These are phyloP conservation scores for Ophiostoma quercus DNA, from an alignment of 2,329 filamentous ascomycete species.

Conservation along the genomic window DNA sequence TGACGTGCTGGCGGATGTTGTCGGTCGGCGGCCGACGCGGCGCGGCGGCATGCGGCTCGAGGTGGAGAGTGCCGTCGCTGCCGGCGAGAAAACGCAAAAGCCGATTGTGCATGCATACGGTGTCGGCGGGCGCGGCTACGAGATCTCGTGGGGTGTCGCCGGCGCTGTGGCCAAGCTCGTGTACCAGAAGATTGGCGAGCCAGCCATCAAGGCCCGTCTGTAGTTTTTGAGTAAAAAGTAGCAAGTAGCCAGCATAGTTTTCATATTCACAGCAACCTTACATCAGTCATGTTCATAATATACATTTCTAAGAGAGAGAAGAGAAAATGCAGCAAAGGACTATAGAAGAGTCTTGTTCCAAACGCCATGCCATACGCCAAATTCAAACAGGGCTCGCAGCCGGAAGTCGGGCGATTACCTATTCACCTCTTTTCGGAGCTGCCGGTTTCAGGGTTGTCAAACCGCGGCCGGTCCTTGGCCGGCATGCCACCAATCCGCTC, in stretches of 20 bases:
- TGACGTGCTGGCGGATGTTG: constrained; percentile 36
- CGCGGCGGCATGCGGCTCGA: constrained; percentile 49
- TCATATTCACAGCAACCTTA: not conserved
- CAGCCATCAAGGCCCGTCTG: constrained; percentile 8
- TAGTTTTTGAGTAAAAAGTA: not conserved
- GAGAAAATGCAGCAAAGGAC: not conserved
- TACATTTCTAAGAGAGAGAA: constrained; percentile 13
- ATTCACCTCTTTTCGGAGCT: constrained; percentile 9
- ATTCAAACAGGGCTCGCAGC: not conserved
- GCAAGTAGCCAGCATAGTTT: not conserved
- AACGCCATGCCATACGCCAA: constrained; percentile 21
- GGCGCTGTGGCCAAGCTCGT: constrained; percentile 42
- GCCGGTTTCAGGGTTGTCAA: constrained; percentile 20
- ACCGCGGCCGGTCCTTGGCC: constrained; percentile 36
- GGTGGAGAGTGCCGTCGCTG: constrained; percentile 36
- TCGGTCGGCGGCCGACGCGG: constrained; percentile 44
- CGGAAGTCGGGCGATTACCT: not conserved
- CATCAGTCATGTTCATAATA: constrained; percentile 9
- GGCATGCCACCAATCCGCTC: constrained; percentile 54
- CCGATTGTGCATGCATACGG: constrained; percentile 54
- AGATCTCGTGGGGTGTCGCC: constrained; percentile 57
- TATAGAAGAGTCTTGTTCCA: constrained; percentile 6
- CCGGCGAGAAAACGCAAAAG: not conserved
- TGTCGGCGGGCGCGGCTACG: constrained; percentile 56
- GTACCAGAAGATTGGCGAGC: not conserved